Conservation (phyloP, 495 filamentous ascomycete species). For the Aspergillus bertholletiae region DNA sequence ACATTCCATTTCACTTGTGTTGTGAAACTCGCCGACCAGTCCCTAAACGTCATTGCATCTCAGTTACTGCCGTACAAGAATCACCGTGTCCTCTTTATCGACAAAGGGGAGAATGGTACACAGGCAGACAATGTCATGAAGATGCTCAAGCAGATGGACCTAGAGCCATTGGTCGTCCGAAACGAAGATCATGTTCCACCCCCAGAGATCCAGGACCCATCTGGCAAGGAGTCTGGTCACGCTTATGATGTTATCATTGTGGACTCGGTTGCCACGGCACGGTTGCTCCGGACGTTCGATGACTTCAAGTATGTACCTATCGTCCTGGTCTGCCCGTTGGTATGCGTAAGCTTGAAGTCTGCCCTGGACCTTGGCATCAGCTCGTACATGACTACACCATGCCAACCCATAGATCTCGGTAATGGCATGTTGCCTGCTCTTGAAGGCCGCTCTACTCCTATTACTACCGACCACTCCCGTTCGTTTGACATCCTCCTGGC, state of each 20-base stretch:
- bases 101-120: slow-evolving; percentile 77
- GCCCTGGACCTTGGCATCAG: slow-evolving; percentile 95
- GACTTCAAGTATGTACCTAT: slow-evolving; percentile 98
- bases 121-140: slow-evolving; percentile 71
- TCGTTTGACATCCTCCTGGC: slow-evolving; percentile 96
- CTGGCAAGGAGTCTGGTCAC: slow-evolving; percentile 56
- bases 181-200: slow-evolving; percentile 58
- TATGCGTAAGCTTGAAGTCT: slow-evolving; percentile 90
- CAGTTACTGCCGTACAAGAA: slow-evolving; percentile 84
- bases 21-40: slow-evolving; percentile 80
- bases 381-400: slow-evolving; percentile 98
- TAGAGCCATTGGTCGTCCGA: slow-evolving; percentile 79
- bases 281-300: slow-evolving; percentile 78
- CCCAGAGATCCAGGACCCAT: slow-evolving; percentile 54
- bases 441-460: slow-evolving; percentile 89
- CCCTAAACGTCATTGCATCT: slow-evolving; percentile 74
- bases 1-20: slow-evolving; percentile 97
- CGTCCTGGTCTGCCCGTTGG: slow-evolving; percentile 84
- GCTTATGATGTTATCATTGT: slow-evolving; percentile 96
- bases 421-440: slow-evolving; percentile 98
- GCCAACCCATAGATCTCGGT: slow-evolving; percentile 89
- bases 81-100: slow-evolving; percentile 90
- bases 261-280: slow-evolving; percentile 86
- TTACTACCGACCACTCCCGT: slow-evolving; percentile 87
- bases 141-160: slow-evolving; percentile 75